Evolutionary conservation across 2,329 filamentous ascomycete species (phyloP), one percentile per base, ranked within the genome.

Genomic region (Didymosphaeria variabile): DNA sequence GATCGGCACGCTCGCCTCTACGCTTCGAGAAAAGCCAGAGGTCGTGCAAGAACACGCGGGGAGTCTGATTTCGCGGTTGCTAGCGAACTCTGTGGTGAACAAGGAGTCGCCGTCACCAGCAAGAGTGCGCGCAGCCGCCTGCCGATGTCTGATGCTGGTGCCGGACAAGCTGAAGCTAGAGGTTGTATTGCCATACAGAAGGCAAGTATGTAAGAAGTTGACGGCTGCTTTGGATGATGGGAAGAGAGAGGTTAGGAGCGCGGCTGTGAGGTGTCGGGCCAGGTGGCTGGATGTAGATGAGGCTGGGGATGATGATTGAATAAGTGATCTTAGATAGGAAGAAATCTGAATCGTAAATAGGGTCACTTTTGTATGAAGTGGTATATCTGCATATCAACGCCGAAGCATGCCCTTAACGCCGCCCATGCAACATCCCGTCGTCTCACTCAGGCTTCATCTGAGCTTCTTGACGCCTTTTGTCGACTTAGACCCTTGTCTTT

Each of bases 221-320:
- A 79, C 82, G 47, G 73, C 69, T 17, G 83, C 85, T 29, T 71
- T 91, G 64, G 88, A 91, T 78, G 88, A 91, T 75, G 79, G 80
- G 34, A 90, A 87, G 78, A 79, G 88, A 63, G 82, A 83, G 71
- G 88, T 91, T 10, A 81, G 88, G 45, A 84, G 85, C 63, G 86
- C 87, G 60, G 88, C 87, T 15, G 87, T 90, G 29, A 84, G 83
- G 77, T 88, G 87, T 63, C 77, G 87, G 55, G 83, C 80, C n/a
- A 85, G 81, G 58, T 90, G 88, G 88, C 72, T 88, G 56, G 81
- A 83, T 15, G 79, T 88, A 46, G 87, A 87, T 69, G 86, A 89
- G 72, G 79, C 83, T 26, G 85, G 86, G 23, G 86, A 88, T 46
- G 85, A 87, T 47, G 74, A 77, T 19, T 66, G 59, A 66, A 46